A percentile compares a stretch with the other conserved stretches of the same genome.
Evolutionary conservation across 257 asterid genomes (phyloP).

Genomic region (Galeopsis tetrahit): DNA sequence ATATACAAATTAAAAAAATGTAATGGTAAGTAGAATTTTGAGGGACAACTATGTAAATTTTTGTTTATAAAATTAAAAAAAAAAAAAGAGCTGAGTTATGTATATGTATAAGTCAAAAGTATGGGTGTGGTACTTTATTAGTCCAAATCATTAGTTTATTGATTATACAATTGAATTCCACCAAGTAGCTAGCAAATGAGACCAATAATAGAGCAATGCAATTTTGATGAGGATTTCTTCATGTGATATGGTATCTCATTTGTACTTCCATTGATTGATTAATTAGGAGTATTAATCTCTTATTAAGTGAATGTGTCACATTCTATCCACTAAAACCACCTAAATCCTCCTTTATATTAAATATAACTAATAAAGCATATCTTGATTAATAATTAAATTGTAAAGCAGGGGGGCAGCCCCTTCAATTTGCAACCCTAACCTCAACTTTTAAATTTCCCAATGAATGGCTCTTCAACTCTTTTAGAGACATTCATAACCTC

Average conservation of each 20-base stretch:
- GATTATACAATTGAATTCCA: conserved; percentile 8
- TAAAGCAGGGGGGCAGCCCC: conserved; percentile 9
- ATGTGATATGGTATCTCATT: conserved; percentile 21
- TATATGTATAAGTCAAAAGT: no score
- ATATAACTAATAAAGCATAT: not conserved
- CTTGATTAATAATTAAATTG: conserved; percentile 22
- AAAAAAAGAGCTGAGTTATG: no score
- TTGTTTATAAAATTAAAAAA: no score
- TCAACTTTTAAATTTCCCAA: conserved; percentile 28
- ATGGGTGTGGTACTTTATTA: not conserved
- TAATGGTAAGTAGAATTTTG: no score
- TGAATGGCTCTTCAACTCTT: conserved; percentile 47
- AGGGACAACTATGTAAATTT: no score
- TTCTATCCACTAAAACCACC: conserved; percentile 46
- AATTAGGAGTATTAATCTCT: not conserved
- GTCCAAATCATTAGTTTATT: not conserved
- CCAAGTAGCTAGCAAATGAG: conserved; percentile 17
- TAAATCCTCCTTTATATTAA: conserved; percentile 16
- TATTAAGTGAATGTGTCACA: conserved; percentile 35
- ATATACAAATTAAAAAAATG: no score
- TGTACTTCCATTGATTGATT: conserved; percentile 28
- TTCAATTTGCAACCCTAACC: conserved; percentile 36
- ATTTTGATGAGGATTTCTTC: not conserved
- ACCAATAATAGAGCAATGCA: conserved; percentile 24
- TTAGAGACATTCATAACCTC: conserved; percentile 45